Evolutionary conservation across 768 basidiomycete genomes (phyloP).

Genomic region (Psilocybe tampanensis): DNA sequence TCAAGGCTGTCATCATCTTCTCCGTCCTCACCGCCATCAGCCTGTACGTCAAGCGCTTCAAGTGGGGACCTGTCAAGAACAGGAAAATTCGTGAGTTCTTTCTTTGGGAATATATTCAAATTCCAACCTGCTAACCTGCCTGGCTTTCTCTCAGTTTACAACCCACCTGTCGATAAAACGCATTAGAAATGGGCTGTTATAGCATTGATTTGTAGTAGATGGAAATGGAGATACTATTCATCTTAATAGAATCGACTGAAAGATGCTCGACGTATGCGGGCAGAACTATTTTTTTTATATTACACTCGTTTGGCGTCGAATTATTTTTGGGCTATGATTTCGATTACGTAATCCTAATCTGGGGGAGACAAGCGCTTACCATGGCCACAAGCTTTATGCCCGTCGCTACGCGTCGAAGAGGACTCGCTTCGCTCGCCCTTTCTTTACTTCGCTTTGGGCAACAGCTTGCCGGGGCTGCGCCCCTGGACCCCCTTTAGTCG

Average conservation of each 20-base stretch:
- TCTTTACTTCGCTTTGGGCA: no score
- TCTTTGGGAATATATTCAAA: not conserved
- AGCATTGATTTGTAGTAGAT: constrained; percentile 27
- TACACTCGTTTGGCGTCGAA: no score
- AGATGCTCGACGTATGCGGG: no score
- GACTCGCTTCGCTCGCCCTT: no score
- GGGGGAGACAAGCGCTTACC: no score
- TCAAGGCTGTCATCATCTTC: constrained; percentile 95
- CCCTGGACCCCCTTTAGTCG: no score
- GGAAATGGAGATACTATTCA: constrained; percentile 20
- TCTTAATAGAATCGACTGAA: constrained; percentile 26
- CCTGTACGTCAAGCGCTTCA: constrained; percentile 93
- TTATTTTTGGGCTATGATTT: no score
- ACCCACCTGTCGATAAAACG: constrained; percentile 53
- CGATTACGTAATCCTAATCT: not conserved
- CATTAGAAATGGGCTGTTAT: constrained; percentile 44
- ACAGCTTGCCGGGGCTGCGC: no score
- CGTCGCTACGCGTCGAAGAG: no score
- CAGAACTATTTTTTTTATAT: not conserved
- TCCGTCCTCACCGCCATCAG: constrained; percentile 79
- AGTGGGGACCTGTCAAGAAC: constrained; percentile 91
- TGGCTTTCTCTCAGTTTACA: constrained; percentile 49
- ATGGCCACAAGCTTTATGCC: no score
- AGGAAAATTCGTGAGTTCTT: constrained; percentile 80
- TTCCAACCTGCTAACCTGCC: not conserved